Evolutionary conservation across 1,284 basidiomycete genomes (phyloP).

Genomic region (Lentinula novae-zelandiae): DNA sequence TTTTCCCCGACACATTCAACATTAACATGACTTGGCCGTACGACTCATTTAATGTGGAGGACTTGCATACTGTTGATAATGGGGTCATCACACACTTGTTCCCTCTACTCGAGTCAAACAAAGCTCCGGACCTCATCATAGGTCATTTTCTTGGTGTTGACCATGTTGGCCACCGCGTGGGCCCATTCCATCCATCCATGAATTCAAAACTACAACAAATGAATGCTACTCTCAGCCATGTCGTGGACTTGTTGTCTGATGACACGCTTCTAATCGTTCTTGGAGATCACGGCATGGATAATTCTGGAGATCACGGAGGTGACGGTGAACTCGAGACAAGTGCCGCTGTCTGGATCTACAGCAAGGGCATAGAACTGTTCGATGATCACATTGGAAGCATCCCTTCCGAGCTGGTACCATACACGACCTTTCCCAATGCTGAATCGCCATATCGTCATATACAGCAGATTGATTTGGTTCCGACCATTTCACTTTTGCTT

Average conservation of each 20-base stretch:
- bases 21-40: slow-evolving; percentile 76
- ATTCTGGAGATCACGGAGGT: slow-evolving; percentile 93
- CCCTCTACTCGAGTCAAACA: slow-evolving; percentile 58
- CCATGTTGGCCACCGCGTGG: slow-evolving; percentile 93
- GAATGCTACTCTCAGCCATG: slow-evolving; percentile 72
- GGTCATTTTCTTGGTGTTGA: slow-evolving; percentile 98
- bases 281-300: slow-evolving; percentile 98
- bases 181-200: slow-evolving; percentile 88
- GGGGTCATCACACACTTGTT: slow-evolving; percentile 86
- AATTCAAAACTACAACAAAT: slow-evolving; percentile 83
- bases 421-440: slow-evolving; percentile 61
- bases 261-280: slow-evolving; percentile 89
- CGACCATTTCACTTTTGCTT: slow-evolving; percentile 86
- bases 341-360: slow-evolving; percentile 90
- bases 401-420: slow-evolving; percentile 47
- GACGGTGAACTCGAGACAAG: slow-evolving; percentile 87
- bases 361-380: slow-evolving; percentile 51
- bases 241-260: slow-evolving; percentile 69
- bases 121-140: slow-evolving; percentile 71
- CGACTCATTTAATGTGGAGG: slow-evolving; percentile 99
- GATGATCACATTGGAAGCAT: slow-evolving; percentile 29
- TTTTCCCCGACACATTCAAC: slow-evolving; percentile 80
- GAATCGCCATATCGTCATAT: slow-evolving; percentile 58
- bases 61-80: slow-evolving; percentile 92
- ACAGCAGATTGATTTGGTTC: slow-evolving; percentile 94